Percentiles rank a stretch among this genome's conserved stretches.
Conservation (phyloP, 345 rosid genomes). For the Passiflora organensis region DNA sequence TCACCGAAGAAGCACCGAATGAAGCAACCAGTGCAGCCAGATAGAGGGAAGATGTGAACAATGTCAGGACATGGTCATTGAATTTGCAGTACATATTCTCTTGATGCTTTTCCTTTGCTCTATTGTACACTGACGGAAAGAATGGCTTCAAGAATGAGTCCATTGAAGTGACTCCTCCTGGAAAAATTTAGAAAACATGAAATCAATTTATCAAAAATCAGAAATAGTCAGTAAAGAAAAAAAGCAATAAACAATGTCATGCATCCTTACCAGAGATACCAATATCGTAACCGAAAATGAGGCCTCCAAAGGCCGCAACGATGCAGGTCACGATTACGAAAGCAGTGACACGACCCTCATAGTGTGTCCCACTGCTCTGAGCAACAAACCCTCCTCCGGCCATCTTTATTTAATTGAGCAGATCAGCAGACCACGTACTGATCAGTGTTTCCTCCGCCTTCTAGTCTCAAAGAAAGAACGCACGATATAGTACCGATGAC, state of each 20-base stretch:
- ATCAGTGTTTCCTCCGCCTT: no score
- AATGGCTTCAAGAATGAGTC: conserved; percentile 54
- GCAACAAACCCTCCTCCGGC: conserved; percentile 52
- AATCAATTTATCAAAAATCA: not conserved
- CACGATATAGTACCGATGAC: no score
- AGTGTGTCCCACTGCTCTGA: conserved; percentile 26
- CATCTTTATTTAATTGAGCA: conserved; percentile 28
- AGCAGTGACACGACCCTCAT: conserved; percentile 50
- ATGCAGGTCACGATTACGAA: conserved; percentile 60
- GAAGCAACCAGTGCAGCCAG: conserved; percentile 67
- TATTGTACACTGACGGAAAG: conserved; percentile 47
- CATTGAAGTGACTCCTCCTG: conserved; percentile 88
- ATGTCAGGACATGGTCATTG: conserved; percentile 53
- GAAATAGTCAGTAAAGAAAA: no score
- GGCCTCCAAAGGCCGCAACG: conserved; percentile 83
- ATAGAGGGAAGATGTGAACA: conserved; percentile 82
- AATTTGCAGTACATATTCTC: conserved; percentile 69
- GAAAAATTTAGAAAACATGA: not conserved
- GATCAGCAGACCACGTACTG: no score
- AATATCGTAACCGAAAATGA: conserved; percentile 74
- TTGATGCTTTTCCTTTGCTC: conserved; percentile 15
- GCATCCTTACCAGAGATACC: conserved; percentile 60
- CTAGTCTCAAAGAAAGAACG: no score
- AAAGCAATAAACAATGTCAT: no score
- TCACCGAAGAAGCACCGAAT: conserved; percentile 47